Evolutionary conservation across 73 alveolate species (phyloP).

Genomic region (Paramecium pentaurelia): DNA sequence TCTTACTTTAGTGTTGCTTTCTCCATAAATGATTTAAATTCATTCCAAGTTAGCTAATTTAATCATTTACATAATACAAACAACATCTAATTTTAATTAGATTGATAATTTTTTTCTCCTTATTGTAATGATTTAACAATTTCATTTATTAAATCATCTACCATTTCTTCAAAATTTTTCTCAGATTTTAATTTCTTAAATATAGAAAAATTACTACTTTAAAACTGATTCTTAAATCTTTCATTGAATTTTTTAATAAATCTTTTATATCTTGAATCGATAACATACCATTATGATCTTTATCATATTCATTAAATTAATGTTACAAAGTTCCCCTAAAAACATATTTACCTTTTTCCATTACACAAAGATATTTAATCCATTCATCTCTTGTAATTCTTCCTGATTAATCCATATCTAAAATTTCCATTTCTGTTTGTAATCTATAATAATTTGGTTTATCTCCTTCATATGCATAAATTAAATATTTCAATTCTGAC

Average conservation of each 20-base stretch:
- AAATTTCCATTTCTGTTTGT: slow-evolving; percentile 38
- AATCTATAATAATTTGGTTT: slow-evolving; percentile 42
- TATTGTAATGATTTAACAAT: not conserved
- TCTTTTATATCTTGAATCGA: not conserved
- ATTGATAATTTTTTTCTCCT: not conserved
- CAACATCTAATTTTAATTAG: not conserved
- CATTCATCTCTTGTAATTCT: slow-evolving; percentile 48
- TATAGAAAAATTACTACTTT: not conserved
- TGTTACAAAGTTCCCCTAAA: not conserved
- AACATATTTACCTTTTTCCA: not conserved
- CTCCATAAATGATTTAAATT: not conserved
- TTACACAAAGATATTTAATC: slow-evolving; percentile 32
- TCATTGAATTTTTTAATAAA: not conserved
- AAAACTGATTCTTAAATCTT: not conserved
- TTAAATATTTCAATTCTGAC: slow-evolving; percentile 33
- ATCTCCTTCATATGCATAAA: slow-evolving; percentile 49
- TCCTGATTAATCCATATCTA: slow-evolving; percentile 47
- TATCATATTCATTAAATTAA: not conserved
- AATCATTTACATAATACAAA: not conserved
- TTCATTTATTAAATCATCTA: not conserved
- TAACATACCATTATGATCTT: not conserved
- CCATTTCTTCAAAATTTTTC: not conserved
- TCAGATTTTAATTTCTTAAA: not conserved
- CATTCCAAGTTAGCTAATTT: not conserved
- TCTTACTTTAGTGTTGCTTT: not conserved